These are phyloP conservation scores for Fragaria vesca DNA, from an alignment of 306 rosid genomes.

Conservation along the genomic window DNA sequence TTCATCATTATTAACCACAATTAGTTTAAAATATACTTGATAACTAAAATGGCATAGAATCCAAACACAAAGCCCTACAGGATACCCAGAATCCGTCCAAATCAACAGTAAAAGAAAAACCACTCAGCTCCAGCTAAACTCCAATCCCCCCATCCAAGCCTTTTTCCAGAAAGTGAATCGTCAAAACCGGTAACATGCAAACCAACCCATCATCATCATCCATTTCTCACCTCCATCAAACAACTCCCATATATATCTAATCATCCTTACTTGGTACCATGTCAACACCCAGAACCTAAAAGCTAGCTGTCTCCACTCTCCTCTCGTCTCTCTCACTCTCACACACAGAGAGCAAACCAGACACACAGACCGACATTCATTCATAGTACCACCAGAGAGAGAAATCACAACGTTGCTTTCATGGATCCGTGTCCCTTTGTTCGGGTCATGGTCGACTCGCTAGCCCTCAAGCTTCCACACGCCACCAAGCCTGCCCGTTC, in stretches of 20 bases:
- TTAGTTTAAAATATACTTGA: neutral
- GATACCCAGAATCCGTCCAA: neutral
- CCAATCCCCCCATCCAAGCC: neutral
- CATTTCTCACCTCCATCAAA: conserved; percentile 17
- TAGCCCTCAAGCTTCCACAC: conserved; percentile 67
- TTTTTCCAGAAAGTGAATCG: conserved; percentile 1
- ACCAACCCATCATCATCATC: conserved; percentile 18
- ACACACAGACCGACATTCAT: conserved; percentile 5
- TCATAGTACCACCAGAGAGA: neutral
- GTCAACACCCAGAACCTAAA: conserved; percentile 1
- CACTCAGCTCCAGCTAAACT: neutral
- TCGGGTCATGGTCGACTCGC: conserved; percentile 60
- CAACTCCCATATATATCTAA: neutral
- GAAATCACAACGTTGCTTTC: neutral
- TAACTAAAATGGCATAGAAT: neutral
- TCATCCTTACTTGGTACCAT: neutral
- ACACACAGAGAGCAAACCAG: neutral
- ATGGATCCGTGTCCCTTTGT: conserved; percentile 94
- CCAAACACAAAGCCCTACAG: neutral
- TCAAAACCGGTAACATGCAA: conserved; percentile 29
- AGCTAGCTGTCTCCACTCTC: conserved; percentile 3
- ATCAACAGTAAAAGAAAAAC: neutral
- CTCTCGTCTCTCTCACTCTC: neutral
- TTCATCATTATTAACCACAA: neutral
- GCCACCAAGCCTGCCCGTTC: conserved; percentile 47